These are phyloP conservation scores for Trichoderma gamsii DNA, from an alignment of 495 filamentous ascomycete genomes.

Conservation along the genomic window DNA sequence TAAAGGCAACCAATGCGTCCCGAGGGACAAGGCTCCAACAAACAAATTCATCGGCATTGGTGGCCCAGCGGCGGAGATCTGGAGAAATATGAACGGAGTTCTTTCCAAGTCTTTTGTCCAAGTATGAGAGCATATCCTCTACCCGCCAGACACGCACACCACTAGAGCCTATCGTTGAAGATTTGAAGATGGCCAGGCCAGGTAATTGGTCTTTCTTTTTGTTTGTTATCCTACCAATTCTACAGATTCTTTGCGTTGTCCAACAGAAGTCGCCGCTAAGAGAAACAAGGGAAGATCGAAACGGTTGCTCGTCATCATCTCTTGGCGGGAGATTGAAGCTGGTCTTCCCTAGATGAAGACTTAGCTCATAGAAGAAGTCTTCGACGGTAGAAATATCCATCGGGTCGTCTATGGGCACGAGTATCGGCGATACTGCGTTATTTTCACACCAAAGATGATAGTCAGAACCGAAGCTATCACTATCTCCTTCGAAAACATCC, in stretches of 20 bases:
- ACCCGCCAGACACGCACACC: not conserved
- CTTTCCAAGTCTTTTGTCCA: not conserved
- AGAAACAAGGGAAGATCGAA: not conserved
- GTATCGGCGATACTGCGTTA: not conserved
- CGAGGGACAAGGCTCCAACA: not conserved
- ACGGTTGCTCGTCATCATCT: not conserved
- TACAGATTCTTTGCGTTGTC: not conserved
- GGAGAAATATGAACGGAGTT: not conserved
- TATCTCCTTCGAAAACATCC: not conserved
- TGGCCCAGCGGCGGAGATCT: not conserved
- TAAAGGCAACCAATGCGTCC: not conserved
- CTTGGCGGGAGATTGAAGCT: not conserved
- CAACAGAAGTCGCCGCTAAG: not conserved
- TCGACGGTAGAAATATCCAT: not conserved
- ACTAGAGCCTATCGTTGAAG: not conserved
- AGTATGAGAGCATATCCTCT: not conserved
- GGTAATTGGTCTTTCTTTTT: not conserved
- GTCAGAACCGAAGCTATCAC: not conserved
- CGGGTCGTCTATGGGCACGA: not conserved
- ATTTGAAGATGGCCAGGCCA: not conserved
- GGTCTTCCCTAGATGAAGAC: not conserved
- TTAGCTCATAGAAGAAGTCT: not conserved
- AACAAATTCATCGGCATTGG: not conserved
- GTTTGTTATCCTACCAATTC: not conserved
- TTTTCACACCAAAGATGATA: not conserved